Evolutionary conservation across 2,329 filamentous ascomycete species (phyloP).

Genomic region (Penicillium sp.): DNA sequence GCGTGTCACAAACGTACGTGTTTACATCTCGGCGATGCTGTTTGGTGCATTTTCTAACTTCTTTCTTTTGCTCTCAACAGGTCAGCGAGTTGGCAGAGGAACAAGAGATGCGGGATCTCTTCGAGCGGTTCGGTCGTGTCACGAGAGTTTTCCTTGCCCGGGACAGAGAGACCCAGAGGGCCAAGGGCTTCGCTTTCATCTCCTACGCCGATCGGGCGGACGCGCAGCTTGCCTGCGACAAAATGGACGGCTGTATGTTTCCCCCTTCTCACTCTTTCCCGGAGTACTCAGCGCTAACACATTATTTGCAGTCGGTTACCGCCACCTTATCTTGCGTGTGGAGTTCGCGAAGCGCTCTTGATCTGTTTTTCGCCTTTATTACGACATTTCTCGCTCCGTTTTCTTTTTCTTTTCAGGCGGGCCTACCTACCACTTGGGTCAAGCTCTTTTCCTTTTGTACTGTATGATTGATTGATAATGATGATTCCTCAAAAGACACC

Average conservation of each 20-base stretch:
- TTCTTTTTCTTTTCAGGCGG: slow-evolving; percentile 31
- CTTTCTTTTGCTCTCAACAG: slow-evolving; percentile 45
- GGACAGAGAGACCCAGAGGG: slow-evolving; percentile 91
- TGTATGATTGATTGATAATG: slow-evolving; percentile 41
- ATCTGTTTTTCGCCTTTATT: slow-evolving; percentile 27
- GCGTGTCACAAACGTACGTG: slow-evolving; percentile 91
- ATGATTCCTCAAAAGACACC: slow-evolving; percentile 34
- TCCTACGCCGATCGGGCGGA: slow-evolving; percentile 89
- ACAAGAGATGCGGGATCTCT: slow-evolving; percentile 91
- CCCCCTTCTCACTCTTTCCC: not conserved
- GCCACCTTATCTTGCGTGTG: slow-evolving; percentile 53
- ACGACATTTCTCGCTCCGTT: slow-evolving; percentile 30
- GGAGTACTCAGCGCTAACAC: slow-evolving; percentile 22
- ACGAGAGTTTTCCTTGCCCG: slow-evolving; percentile 97
- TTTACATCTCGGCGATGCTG: not conserved
- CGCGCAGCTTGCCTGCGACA: slow-evolving; percentile 87
- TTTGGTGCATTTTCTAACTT: slow-evolving; percentile 9
- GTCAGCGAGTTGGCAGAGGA: slow-evolving; percentile 98
- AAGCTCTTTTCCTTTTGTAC: slow-evolving; percentile 35
- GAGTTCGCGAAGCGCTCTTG: slow-evolving; percentile 52
- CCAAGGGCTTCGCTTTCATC: slow-evolving; percentile 99
- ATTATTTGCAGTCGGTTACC: slow-evolving; percentile 47
- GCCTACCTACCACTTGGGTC: slow-evolving; percentile 25
- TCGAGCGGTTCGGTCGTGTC: slow-evolving; percentile 94
- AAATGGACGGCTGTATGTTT: slow-evolving; percentile 86